Percentiles rank a stretch among this genome's conserved stretches.
Evolutionary conservation across 495 filamentous ascomycete genomes (phyloP).

Genomic region (Neohortaea acidophila): DNA sequence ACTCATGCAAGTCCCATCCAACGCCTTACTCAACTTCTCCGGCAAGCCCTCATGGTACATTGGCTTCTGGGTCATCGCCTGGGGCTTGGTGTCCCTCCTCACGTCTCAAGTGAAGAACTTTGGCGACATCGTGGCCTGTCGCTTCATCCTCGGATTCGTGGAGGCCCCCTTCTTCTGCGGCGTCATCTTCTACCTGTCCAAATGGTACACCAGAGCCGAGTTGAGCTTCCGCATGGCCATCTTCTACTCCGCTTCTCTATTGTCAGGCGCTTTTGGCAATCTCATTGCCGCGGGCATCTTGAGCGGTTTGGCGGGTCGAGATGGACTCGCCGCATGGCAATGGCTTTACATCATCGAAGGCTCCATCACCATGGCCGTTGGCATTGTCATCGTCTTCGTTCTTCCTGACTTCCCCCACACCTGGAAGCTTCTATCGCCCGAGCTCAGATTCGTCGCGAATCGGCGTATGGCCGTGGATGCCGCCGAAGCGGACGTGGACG

Average conservation of each 20-base stretch:
- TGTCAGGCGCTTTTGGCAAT: conserved; percentile 28
- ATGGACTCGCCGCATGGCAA: conserved; percentile 18
- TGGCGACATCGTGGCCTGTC: conserved; percentile 38
- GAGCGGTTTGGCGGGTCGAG: conserved; percentile 19
- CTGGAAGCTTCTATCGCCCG: conserved; percentile 31
- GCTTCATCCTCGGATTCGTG: conserved; percentile 31
- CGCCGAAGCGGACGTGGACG: conserved; percentile 34
- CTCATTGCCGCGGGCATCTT: conserved; percentile 29
- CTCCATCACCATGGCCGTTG: conserved; percentile 18
- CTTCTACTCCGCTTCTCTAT: conserved; percentile 28
- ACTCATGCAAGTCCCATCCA: conserved; percentile 39
- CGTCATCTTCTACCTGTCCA: conserved; percentile 39
- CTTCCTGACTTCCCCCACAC: conserved; percentile 21
- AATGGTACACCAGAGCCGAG: conserved; percentile 46
- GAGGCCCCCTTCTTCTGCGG: conserved; percentile 32
- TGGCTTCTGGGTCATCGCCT: conserved; percentile 34
- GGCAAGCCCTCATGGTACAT: conserved; percentile 27
- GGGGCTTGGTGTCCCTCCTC: conserved; percentile 35
- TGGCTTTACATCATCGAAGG: conserved; percentile 24
- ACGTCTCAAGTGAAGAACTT: conserved; percentile 39
- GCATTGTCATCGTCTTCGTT: conserved; percentile 14
- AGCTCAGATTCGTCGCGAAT: conserved; percentile 37
- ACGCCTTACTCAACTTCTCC: conserved; percentile 44
- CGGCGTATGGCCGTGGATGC: conserved; percentile 34
- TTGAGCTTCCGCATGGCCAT: conserved; percentile 41